Evolutionary conservation across 306 rosid genomes (phyloP).

Genomic region (Rosa lucieae): DNA sequence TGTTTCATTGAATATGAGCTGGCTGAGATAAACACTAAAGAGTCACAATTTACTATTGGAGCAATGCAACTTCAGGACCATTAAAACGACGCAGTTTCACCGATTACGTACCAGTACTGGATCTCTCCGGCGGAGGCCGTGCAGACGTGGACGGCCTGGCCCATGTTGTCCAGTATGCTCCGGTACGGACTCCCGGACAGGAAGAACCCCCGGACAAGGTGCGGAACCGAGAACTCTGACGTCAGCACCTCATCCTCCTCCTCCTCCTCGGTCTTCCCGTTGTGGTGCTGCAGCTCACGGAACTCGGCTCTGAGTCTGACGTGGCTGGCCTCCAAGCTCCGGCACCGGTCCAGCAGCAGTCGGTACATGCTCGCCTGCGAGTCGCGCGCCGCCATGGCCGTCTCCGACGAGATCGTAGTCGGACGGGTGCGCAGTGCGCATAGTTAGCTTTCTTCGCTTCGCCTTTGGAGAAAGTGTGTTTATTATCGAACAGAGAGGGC

Average conservation of each 20-base stretch:
- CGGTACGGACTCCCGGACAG: constrained; percentile 41
- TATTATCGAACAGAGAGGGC: not conserved
- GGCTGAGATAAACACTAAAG: not conserved
- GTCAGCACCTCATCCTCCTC: not conserved
- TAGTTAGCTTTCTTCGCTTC: not conserved
- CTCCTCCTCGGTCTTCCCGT: constrained; percentile 7
- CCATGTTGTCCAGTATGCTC: constrained; percentile 53
- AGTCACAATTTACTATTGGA: too few species aligned
- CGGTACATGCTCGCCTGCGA: constrained; percentile 11
- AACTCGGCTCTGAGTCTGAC: constrained; percentile 43
- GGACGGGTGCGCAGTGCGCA: constrained; percentile 32
- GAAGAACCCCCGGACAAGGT: constrained; percentile 37
- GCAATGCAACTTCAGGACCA: not conserved
- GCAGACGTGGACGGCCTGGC: constrained; percentile 59
- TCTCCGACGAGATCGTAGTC: constrained; percentile 26
- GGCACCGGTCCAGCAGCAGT: constrained; percentile 46
- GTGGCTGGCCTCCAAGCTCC: constrained; percentile 53
- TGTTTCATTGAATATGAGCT: not conserved
- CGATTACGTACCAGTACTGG: constrained; percentile 48
- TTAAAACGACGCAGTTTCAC: not conserved
- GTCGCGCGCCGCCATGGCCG: constrained; percentile 33
- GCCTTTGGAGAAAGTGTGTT: not conserved
- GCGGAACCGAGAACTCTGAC: constrained; percentile 17
- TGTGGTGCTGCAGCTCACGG: constrained; percentile 32
- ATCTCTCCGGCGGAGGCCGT: constrained; percentile 56